Conservation (phyloP, 73 alveolate genomes). For the Paramecium sonneborni region DNA sequence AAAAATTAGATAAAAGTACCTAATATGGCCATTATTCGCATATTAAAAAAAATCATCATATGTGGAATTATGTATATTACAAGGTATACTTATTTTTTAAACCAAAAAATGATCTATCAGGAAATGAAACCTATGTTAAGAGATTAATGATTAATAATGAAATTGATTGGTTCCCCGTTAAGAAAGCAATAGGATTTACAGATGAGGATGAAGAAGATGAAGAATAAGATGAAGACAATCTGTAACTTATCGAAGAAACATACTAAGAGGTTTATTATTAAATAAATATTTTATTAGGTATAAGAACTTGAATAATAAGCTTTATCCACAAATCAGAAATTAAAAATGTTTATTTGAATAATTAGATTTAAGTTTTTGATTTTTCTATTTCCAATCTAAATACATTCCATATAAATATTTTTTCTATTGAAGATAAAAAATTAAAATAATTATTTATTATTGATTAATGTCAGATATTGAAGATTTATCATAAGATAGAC, state of each 20-base stretch:
- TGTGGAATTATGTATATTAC: slow-evolving; percentile 67
- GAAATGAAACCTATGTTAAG: slow-evolving; percentile 66
- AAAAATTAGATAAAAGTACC: slow-evolving; percentile 56
- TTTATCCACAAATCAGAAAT: background rate
- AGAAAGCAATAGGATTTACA: background rate
- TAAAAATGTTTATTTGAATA: background rate
- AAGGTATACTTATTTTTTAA: slow-evolving; percentile 54
- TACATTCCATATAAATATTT: background rate
- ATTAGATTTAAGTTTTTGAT: background rate
- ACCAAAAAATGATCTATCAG: slow-evolving; percentile 56
- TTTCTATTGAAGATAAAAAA: too few species aligned
- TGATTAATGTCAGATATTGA: background rate
- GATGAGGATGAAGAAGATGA: slow-evolving; percentile 57
- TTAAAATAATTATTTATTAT: background rate
- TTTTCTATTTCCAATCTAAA: background rate
- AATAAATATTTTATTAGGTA: background rate
- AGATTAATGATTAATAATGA: slow-evolving; percentile 10
- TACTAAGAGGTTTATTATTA: background rate
- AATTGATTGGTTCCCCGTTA: slow-evolving; percentile 50
- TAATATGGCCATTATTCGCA: slow-evolving; percentile 35
- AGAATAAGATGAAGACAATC: slow-evolving; percentile 6
- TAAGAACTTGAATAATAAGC: slow-evolving; percentile 5
- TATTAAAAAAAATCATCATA: slow-evolving; percentile 59
- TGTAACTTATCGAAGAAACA: background rate
- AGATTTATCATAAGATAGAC: background rate